Percentiles rank a stretch among this genome's conserved stretches.
Evolutionary conservation across 1,284 basidiomycete species (phyloP).

Genomic region (Rhizoctonia solani): DNA sequence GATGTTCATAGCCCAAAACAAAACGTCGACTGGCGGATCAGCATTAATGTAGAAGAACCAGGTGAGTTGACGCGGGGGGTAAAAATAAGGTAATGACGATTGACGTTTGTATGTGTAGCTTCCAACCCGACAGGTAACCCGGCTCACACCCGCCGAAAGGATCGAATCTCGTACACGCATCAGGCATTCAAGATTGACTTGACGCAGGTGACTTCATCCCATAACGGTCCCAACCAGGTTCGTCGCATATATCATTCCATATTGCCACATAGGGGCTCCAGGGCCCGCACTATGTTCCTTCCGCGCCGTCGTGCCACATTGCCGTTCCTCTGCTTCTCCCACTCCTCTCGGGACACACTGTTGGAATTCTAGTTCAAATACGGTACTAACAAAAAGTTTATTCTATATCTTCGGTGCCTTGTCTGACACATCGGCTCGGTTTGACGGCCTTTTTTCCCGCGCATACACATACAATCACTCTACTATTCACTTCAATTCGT

Average conservation of each 20-base stretch:
- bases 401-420: not conserved
- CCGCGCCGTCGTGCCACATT: slow-evolving; percentile 7
- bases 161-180: slow-evolving; percentile 90
- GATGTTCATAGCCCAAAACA: slow-evolving; percentile 86
- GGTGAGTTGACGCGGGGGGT: slow-evolving; percentile 44
- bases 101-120: slow-evolving; percentile 3
- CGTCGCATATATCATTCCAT: slow-evolving; percentile 5
- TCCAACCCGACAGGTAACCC: slow-evolving; percentile 49
- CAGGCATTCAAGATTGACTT: slow-evolving; percentile 92
- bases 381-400: not conserved
- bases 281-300: slow-evolving; percentile 7
- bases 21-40: slow-evolving; percentile 88
- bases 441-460: no score
- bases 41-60: slow-evolving; percentile 78
- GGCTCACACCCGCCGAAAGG: slow-evolving; percentile 73
- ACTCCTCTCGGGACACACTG: no score
- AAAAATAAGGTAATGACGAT: not conserved
- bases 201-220: slow-evolving; percentile 76
- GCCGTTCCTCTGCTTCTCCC: not conserved
- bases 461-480: no score
- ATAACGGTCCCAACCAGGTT: slow-evolving; percentile 36
- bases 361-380: no score
- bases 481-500: not conserved
- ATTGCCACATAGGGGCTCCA: slow-evolving; percentile 39
- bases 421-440: no score